Evolutionary conservation across 1,284 basidiomycete species (phyloP).

Genomic region (Somion occarium): DNA sequence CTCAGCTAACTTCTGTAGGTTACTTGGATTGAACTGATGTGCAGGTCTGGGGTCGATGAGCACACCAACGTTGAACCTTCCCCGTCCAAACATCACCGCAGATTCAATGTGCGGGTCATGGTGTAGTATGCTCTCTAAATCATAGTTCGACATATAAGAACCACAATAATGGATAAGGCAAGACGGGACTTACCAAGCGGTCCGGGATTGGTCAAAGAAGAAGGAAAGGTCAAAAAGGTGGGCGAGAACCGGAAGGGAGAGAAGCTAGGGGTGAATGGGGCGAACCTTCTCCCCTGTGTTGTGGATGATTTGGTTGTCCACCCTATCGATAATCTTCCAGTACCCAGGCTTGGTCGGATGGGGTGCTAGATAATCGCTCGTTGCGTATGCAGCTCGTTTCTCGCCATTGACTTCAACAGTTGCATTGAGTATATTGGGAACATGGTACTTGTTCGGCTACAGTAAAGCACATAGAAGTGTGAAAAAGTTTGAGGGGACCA

Average conservation of each 20-base stretch:
- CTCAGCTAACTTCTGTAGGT: slow-evolving; percentile 18
- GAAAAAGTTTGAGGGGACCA: not conserved
- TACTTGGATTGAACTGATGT: slow-evolving; percentile 24
- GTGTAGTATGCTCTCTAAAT: slow-evolving; percentile 29
- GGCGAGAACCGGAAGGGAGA: not conserved
- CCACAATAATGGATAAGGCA: not conserved
- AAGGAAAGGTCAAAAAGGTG: not conserved
- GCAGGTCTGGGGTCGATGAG: slow-evolving; percentile 30
- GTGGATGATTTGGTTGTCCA: slow-evolving; percentile 45
- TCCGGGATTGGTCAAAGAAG: slow-evolving; percentile 35
- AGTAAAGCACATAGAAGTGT: slow-evolving; percentile 1
- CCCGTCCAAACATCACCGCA: slow-evolving; percentile 35
- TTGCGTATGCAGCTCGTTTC: slow-evolving; percentile 22
- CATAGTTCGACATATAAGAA: not conserved
- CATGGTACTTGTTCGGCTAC: slow-evolving; percentile 9
- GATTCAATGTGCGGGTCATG: slow-evolving; percentile 29
- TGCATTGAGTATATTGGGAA: slow-evolving; percentile 24
- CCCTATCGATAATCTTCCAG: slow-evolving; percentile 40
- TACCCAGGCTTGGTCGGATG: slow-evolving; percentile 37
- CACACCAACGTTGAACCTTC: slow-evolving; percentile 32
- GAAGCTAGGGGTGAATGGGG: too few species aligned
- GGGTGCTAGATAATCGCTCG: slow-evolving; percentile 38
- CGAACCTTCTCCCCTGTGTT: slow-evolving; percentile 39
- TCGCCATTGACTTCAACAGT: slow-evolving; percentile 19
- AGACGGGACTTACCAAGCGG: slow-evolving; percentile 30